Evolutionary conservation across 768 basidiomycete species (phyloP), one percentile per base, ranked within the genome.

Genomic region (Lactarius hatsudake): DNA sequence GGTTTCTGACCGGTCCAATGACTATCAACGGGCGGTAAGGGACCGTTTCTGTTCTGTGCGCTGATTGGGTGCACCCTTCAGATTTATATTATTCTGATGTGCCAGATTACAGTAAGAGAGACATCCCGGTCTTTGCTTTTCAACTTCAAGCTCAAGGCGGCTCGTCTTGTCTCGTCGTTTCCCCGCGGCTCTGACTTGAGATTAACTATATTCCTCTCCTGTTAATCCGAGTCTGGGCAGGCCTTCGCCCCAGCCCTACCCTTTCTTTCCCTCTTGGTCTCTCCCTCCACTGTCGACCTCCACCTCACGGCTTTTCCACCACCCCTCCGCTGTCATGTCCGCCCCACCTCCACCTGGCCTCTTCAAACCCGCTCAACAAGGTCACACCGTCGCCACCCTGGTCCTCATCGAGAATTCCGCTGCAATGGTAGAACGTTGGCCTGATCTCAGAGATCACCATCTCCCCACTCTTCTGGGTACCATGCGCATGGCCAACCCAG

Each of bases 361-460:
- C 59, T 71, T 71, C 68, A 58, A 40, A 59, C 71, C 69, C 23
- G 55, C 61, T 34, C 62, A 63, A 40, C 71, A 58, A 28, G 65
- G 69, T 20, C 62, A 71, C 42, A 63, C 28, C 56, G 58, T 71
- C 15, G 68, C 69, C 17, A 71, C 69, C 65, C 65, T 69, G 12
- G 54, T 70, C 58, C 69, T 71, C 60, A 71, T 71, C 59, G 71
- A 71, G 57, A 71, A 71, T 34, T 70, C 69, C 38, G 40, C 65
- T n/a, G 59, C 64, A 18, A 71, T 71, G 71, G 42, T 66, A 7
- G 56, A 57, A 48, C 71, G 71, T 36, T 71, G 71, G 71, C 69
- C 71, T 36, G 69, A 70, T 70, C 71, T 71, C 26, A 66, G 71
- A 63, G 69, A 70, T 70, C 71, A n/a, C 40, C 70, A 71, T 57